Evolutionary conservation across 306 rosid species (phyloP), one percentile per base, ranked within the genome.

Genomic region (Sicyos baderoa): DNA sequence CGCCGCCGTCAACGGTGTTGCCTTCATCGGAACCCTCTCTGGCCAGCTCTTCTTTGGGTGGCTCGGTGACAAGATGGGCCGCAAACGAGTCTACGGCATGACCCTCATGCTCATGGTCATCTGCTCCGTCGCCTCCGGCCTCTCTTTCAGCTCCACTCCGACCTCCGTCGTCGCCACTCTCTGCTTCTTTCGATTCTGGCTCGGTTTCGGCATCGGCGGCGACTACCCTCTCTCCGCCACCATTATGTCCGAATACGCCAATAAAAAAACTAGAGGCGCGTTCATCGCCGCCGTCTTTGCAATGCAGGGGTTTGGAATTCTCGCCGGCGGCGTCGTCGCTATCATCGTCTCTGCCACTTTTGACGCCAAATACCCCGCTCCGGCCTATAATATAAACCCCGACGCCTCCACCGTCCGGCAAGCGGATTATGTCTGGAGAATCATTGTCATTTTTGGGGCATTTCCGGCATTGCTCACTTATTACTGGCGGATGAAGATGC

Each of bases 141-240:
- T 91, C 8, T 91, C 97, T 25, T 84, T 91, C 55, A 83, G 96
- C 9, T 70, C 73, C 8, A 77, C 80, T 1, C 84, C 89, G 2
- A 82, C 72, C 13, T 18, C 87, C 29, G 94, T 91, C 27, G 71
- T 91, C 59, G 72, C 84, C 4, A 91, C 97, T 1, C 82, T 88
- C 3, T 88, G 97, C 62, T 91, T 91, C 79, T 91, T 87, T 72
- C 79, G 96, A 29, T 91, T 91, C 81, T 91, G 96, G 97, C 86
- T 91, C 13, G 97, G 97, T 6, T 88, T 88, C 35, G 97, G 96
- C 55, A 88, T 91, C 48, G 97, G 96, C 12, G 97, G 97, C 1
- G 96, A 91, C 75, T 91, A 91, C 85, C 97, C 97, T 55, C 96
- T 91, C 62, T 91, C 97, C 0, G 97, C 97, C 23, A 91, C 97